phyloP scores from a whole-genome alignment of 768 basidiomycete genomes.

The Botryobasidium botryosum region DNA sequence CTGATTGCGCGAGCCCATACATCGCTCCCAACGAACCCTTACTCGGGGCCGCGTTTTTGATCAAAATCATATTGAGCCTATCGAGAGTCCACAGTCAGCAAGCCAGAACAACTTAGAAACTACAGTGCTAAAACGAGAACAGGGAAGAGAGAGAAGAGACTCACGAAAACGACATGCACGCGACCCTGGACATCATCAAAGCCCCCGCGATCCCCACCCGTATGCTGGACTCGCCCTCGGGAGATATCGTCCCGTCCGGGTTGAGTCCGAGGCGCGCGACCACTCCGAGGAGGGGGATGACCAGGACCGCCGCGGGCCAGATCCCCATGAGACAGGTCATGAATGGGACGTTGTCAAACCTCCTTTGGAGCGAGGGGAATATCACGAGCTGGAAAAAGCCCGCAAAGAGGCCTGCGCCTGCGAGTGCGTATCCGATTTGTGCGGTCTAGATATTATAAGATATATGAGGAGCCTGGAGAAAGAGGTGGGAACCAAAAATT shows the following conservation, averaged over 20 bases:
- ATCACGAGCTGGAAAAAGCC: neutral
- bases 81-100: neutral
- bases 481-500: too few relatives aligned
- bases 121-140: too few relatives aligned
- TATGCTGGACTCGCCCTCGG: too few relatives aligned
- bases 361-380: neutral
- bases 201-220: slow-evolving; percentile 4
- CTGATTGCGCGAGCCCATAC: slow-evolving; percentile 21
- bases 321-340: too few relatives aligned
- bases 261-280: too few relatives aligned
- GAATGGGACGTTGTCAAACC: too few relatives aligned
- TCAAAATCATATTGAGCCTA: slow-evolving; percentile 21
- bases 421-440: neutral
- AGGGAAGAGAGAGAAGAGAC: neutral
- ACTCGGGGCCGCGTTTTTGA: slow-evolving; percentile 18
- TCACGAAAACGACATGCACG: slow-evolving; percentile 9
- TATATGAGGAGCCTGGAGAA: too few relatives aligned
- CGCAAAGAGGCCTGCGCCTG: neutral
- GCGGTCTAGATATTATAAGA: too few relatives aligned
- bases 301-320: too few relatives aligned
- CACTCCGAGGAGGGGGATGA: too few relatives aligned
- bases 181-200: slow-evolving; percentile 3
- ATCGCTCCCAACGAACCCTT: slow-evolving; percentile 19
- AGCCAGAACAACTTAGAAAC: neutral
- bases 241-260: too few relatives aligned